phyloP scores from a whole-genome alignment of 2,329 filamentous ascomycete genomes.

The Leptographium galeiforme region DNA sequence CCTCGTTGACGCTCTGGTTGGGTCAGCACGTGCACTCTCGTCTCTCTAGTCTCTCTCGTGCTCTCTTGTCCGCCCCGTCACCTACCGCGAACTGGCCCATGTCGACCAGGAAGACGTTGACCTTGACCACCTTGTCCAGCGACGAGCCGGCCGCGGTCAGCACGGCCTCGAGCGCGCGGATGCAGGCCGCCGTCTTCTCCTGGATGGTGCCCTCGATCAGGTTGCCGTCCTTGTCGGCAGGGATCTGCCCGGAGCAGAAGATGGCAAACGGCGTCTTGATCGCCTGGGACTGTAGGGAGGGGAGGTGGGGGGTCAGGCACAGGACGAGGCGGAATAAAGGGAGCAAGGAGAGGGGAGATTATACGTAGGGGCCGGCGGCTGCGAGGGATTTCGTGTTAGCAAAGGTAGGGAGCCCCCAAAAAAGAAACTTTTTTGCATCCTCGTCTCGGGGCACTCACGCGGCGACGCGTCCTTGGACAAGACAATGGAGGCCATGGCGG shows the following conservation, averaged over 20 bases:
- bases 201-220: conserved; percentile 45
- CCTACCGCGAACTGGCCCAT: conserved; percentile 71
- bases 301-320: neutral
- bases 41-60: neutral
- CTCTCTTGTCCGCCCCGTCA: conserved; percentile 2
- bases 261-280: conserved; percentile 52
- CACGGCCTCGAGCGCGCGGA: conserved; percentile 73
- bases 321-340: neutral
- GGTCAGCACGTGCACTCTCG: neutral
- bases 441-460: conserved; percentile 27
- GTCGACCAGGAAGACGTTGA: conserved; percentile 79
- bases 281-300: conserved; percentile 32
- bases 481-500: conserved; percentile 32
- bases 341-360: conserved; percentile 13
- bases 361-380: conserved; percentile 53
- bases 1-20: conserved; percentile 59
- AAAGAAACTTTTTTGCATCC: neutral
- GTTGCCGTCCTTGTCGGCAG: conserved; percentile 42
- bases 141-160: conserved; percentile 68
- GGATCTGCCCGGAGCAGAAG: conserved; percentile 60
- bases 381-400: neutral
- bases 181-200: conserved; percentile 48
- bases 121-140: conserved; percentile 75
- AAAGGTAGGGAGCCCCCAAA: neutral
- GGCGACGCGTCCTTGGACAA: conserved; percentile 46